A percentile compares a stretch with the other conserved stretches of the same genome.
Evolutionary conservation across 2,329 filamentous ascomycete species (phyloP).

Genomic region (Passalora sequoiae): DNA sequence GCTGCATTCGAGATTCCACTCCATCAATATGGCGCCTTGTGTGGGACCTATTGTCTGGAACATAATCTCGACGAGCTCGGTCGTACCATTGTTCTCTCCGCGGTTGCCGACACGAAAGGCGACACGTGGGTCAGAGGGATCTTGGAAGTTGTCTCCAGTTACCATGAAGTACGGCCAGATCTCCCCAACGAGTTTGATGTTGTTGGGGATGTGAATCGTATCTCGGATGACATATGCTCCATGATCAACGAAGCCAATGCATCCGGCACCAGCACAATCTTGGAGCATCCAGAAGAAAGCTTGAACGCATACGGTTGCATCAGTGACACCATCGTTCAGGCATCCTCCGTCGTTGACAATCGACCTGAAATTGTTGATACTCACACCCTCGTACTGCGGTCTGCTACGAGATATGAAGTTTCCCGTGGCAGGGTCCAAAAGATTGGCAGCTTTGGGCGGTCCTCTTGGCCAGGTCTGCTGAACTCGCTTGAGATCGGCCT

Average conservation of each 20-base stretch:
- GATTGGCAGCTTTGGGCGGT: constrained; percentile 59
- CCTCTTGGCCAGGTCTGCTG: constrained; percentile 36
- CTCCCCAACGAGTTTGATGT: constrained; percentile 53
- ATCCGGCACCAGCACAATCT: constrained; percentile 37
- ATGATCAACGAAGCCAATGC: constrained; percentile 60
- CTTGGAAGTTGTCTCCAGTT: constrained; percentile 64
- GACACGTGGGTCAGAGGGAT: constrained; percentile 67
- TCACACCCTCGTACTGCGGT: constrained; percentile 73
- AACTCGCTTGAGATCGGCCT: constrained; percentile 25
- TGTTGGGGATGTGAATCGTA: constrained; percentile 46
- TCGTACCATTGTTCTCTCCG: constrained; percentile 65
- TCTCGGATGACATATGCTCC: constrained; percentile 57
- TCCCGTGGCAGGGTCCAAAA: constrained; percentile 51
- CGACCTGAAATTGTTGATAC: constrained; percentile 67
- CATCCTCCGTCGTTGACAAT: constrained; percentile 47
- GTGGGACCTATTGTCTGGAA: constrained; percentile 77
- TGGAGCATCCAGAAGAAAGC: constrained; percentile 64
- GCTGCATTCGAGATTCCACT: constrained; percentile 75
- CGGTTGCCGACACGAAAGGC: constrained; percentile 75
- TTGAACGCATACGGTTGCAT: constrained; percentile 82
- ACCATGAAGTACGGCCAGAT: constrained; percentile 62
- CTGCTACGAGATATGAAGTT: constrained; percentile 77
- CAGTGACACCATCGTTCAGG: constrained; percentile 76
- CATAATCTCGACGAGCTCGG: constrained; percentile 82
- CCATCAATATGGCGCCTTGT: constrained; percentile 79